These are phyloP conservation scores for Fraxinus quadrangulata DNA, from an alignment of 257 asterid species.

Conservation along the genomic window DNA sequence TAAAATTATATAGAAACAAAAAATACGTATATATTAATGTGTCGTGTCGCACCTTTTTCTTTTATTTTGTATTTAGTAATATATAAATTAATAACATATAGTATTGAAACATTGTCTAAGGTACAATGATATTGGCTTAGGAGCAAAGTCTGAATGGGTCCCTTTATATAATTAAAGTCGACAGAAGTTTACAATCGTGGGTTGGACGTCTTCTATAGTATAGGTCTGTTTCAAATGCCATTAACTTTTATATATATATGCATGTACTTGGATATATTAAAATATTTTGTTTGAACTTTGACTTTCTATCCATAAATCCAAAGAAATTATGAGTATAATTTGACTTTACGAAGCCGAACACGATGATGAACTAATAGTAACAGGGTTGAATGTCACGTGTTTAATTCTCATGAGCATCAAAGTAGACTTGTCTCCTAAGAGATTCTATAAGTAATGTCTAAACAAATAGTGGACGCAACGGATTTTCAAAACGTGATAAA, in stretches of 20 bases:
- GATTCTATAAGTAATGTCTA: too few relatives aligned
- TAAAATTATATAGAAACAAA: slow-evolving; percentile 15
- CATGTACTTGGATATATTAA: background rate
- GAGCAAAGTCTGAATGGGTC: slow-evolving; percentile 63
- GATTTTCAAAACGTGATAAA: too few relatives aligned
- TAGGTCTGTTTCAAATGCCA: slow-evolving; percentile 25
- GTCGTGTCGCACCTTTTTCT: background rate
- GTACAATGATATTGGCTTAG: slow-evolving; percentile 68
- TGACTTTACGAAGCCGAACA: background rate
- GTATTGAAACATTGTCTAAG: slow-evolving; percentile 33
- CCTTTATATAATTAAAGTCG: slow-evolving; percentile 50
- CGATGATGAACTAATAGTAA: too few relatives aligned
- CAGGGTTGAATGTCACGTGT: too few relatives aligned
- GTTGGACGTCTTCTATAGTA: slow-evolving; percentile 33
- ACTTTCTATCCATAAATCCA: background rate
- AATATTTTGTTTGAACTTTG: background rate
- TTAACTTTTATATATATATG: background rate
- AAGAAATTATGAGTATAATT: background rate
- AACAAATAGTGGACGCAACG: too few relatives aligned
- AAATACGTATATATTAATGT: too few relatives aligned
- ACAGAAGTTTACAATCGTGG: slow-evolving; percentile 43
- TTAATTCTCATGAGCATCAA: background rate
- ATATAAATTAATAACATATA: background rate
- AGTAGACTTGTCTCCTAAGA: background rate
- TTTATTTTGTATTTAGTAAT: background rate